Evolutionary conservation across 345 rosid species (phyloP).

Genomic region (Clarkia xantiana): DNA sequence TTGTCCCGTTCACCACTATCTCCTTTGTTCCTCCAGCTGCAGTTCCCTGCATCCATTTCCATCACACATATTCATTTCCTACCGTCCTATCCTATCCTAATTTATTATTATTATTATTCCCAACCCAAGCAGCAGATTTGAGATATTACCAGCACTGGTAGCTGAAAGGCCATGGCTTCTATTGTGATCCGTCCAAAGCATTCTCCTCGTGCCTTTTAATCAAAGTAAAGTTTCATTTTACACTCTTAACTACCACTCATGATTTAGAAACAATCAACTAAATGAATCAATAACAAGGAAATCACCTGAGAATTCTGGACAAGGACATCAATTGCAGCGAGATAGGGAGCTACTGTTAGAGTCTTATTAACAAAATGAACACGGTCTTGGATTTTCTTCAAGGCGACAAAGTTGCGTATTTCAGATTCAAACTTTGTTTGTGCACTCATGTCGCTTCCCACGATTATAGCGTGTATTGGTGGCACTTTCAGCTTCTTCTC

Average conservation of each 20-base stretch:
- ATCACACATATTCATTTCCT: too few relatives aligned
- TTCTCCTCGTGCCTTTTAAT: conserved; percentile 64
- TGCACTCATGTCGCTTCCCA: conserved; percentile 74
- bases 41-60: conserved; percentile 76
- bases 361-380: conserved; percentile 83
- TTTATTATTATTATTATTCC: too few relatives aligned
- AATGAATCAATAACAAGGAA: background rate
- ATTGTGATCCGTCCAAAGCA: conserved; percentile 89
- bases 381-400: conserved; percentile 41
- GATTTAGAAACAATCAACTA: background rate
- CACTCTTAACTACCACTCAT: background rate
- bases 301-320: conserved; percentile 73
- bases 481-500: conserved; percentile 48
- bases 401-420: conserved; percentile 42
- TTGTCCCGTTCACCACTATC: conserved; percentile 67
- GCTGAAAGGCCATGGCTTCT: conserved; percentile 89
- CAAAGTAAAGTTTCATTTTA: background rate
- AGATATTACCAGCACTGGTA: conserved; percentile 49
- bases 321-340: conserved; percentile 74
- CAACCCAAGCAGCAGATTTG: too few relatives aligned
- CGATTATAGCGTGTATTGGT: conserved; percentile 68
- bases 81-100: too few relatives aligned
- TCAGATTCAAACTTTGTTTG: conserved; percentile 84
- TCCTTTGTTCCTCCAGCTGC: conserved; percentile 89
- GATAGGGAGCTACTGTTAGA: conserved; percentile 60